Evolutionary conservation across 2,329 filamentous ascomycete genomes (phyloP).

Genomic region (Alternaria gaisen): DNA sequence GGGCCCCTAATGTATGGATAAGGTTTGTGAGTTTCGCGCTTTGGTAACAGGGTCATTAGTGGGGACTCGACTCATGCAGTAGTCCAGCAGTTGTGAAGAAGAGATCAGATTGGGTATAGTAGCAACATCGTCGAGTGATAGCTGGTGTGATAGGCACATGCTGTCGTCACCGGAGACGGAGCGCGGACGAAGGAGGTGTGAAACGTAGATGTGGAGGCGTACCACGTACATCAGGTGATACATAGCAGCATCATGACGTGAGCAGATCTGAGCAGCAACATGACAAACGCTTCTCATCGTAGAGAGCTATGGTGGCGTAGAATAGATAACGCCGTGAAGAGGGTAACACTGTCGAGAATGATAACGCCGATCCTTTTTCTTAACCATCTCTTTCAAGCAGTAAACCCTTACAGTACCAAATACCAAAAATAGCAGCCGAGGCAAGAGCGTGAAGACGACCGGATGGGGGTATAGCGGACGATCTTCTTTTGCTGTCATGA

Average conservation of each 20-base stretch:
- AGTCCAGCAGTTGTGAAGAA: conserved; percentile 10
- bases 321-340: conserved; percentile 1
- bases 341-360: conserved; percentile 4
- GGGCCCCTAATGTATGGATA: conserved; percentile 4
- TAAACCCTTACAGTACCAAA: conserved; percentile 2
- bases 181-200: conserved; percentile 6
- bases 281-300: conserved; percentile 10
- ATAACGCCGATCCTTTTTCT: conserved; percentile 20
- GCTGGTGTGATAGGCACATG: conserved; percentile 13
- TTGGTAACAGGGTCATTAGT: conserved; percentile 10
- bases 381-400: conserved; percentile 11
- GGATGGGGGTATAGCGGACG: conserved; percentile 33
- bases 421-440: neutral
- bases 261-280: conserved; percentile 1
- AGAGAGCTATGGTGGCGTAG: neutral
- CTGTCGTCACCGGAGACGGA: conserved; percentile 5
- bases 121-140: conserved; percentile 9
- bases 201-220: conserved; percentile 11
- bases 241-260: conserved; percentile 18
- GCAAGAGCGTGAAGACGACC: conserved; percentile 15
- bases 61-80: conserved; percentile 1
- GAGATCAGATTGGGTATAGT: conserved; percentile 22
- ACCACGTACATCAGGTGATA: conserved; percentile 19
- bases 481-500: conserved; percentile 26
- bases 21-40: conserved; percentile 13